phyloP scores from a whole-genome alignment of 805 yeast species.

The Hanseniaspora valbyensis region DNA sequence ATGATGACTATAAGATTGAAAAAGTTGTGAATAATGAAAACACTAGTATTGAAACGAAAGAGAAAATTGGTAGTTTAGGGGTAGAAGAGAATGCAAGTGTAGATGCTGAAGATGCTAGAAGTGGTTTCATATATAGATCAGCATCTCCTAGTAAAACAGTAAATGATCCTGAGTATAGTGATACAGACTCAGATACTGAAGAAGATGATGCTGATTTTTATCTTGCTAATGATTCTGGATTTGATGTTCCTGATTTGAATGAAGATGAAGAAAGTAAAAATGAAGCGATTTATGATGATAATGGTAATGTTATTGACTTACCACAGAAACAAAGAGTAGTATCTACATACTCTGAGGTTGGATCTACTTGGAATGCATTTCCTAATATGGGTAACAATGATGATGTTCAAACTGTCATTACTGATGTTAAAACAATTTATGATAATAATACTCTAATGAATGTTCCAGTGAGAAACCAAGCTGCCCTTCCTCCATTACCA shows the following conservation, averaged over 20 bases:
- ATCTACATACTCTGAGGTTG: slow-evolving; percentile 28
- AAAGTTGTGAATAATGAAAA: too few relatives aligned
- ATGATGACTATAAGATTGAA: too few relatives aligned
- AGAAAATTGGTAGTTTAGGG: neutral
- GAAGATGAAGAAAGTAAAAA: slow-evolving; percentile 18
- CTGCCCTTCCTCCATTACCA: slow-evolving; percentile 29
- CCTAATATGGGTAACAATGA: slow-evolving; percentile 21
- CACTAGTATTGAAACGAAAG: neutral
- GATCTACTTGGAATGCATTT: slow-evolving; percentile 30
- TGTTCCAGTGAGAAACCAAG: slow-evolving; percentile 26
- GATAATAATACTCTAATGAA: slow-evolving; percentile 30
- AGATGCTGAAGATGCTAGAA: slow-evolving; percentile 8
- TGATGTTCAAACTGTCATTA: slow-evolving; percentile 25
- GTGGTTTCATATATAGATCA: slow-evolving; percentile 1
- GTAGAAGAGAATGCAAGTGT: too few relatives aligned
- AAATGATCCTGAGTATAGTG: slow-evolving; percentile 7
- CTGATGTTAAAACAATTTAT: slow-evolving; percentile 29
- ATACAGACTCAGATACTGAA: neutral
- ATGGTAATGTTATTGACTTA: slow-evolving; percentile 27
- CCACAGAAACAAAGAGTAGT: slow-evolving; percentile 25
- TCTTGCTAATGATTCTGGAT: neutral
- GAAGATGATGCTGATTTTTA: neutral
- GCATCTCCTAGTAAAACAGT: slow-evolving; percentile 5
- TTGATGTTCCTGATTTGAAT: slow-evolving; percentile 11
- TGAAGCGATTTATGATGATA: slow-evolving; percentile 29